A percentile compares a stretch with the other conserved stretches of the same genome.
Evolutionary conservation across 306 rosid genomes (phyloP).

Genomic region (Styphnolobium japonicum): DNA sequence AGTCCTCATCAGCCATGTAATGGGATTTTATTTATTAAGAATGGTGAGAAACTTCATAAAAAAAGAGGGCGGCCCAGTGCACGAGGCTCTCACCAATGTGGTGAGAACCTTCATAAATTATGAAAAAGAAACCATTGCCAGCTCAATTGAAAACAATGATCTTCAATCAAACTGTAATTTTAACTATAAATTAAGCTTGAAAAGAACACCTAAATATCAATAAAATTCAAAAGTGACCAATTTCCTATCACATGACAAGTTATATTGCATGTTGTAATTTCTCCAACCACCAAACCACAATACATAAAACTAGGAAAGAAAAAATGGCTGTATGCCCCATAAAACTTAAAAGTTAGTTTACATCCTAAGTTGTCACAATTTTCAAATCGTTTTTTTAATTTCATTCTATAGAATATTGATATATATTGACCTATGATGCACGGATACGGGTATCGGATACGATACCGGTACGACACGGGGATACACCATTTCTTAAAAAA

Average conservation of each 20-base stretch:
- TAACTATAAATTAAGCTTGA: background rate
- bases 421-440: background rate
- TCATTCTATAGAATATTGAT: background rate
- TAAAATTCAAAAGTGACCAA: conserved; percentile 9
- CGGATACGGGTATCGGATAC: no score
- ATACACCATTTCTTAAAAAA: no score
- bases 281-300: background rate
- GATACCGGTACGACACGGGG: no score
- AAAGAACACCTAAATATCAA: background rate
- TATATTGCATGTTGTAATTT: background rate
- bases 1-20: conserved; percentile 26
- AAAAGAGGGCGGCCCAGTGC: background rate
- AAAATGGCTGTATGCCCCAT: background rate
- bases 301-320: conserved; percentile 1
- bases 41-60: background rate
- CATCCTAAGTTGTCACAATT: conserved; percentile 17
- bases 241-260: background rate
- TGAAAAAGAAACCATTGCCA: background rate
- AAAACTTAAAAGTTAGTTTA: background rate
- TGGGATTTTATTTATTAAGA: background rate
- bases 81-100: background rate
- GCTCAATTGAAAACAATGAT: background rate
- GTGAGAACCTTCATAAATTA: background rate
- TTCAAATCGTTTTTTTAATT: background rate
- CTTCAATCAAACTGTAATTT: background rate